A percentile compares a stretch with the other conserved stretches of the same genome.
Evolutionary conservation across 2,329 filamentous ascomycete genomes (phyloP).

Genomic region (Microthyrium microscopicum): DNA sequence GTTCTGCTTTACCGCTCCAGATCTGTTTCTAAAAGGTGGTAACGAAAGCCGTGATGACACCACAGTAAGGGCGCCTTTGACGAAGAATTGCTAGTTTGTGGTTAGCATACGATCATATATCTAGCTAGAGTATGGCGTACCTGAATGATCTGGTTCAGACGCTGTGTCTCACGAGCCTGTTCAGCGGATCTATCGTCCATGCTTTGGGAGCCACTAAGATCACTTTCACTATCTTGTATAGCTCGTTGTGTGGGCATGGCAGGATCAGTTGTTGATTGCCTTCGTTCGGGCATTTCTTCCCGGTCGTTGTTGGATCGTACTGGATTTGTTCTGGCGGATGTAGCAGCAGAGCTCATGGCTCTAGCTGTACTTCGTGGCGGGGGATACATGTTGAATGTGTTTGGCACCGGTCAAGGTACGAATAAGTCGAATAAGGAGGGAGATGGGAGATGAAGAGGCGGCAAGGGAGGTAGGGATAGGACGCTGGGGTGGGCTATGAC

Average conservation of each 20-base stretch:
- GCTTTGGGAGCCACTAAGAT: constrained; percentile 12
- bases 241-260: neutral
- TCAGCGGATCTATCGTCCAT: constrained; percentile 15
- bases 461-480: neutral
- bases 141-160: constrained; percentile 87
- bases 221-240: constrained; percentile 13
- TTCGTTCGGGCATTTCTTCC: neutral
- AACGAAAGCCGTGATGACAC: constrained; percentile 65
- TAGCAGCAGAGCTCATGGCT: constrained; percentile 4
- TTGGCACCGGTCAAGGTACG: no score
- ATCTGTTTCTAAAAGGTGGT: constrained; percentile 37
- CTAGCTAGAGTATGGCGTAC: constrained; percentile 33
- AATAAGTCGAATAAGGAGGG: neutral
- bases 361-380: constrained; percentile 2
- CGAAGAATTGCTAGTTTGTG: constrained; percentile 62
- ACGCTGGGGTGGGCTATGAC: neutral
- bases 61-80: constrained; percentile 72
- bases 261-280: neutral
- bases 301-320: constrained; percentile 8
- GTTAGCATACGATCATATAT: no score
- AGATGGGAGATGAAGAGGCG: neutral
- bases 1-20: constrained; percentile 50
- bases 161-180: constrained; percentile 19
- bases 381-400: constrained; percentile 3
- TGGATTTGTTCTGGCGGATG: constrained; percentile 6